Percentiles rank a stretch among this genome's conserved stretches.
These are phyloP conservation scores for Xylaria sp. DNA, from an alignment of 2,329 filamentous ascomycete species.

Conservation along the genomic window DNA sequence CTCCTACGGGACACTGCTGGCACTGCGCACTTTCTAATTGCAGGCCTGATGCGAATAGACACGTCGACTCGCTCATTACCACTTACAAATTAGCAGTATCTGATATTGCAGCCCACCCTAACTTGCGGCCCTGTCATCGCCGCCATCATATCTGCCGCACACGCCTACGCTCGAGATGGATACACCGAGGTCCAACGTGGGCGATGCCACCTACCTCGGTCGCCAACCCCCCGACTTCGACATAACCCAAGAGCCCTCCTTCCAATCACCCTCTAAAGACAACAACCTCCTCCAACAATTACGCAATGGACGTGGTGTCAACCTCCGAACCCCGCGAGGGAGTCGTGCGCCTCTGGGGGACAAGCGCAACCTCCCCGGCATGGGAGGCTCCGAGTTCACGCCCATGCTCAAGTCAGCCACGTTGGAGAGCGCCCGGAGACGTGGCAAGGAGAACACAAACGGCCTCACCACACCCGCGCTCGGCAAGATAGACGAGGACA, in stretches of 20 bases:
- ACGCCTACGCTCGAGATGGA: slow-evolving; percentile 62
- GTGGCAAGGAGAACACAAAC: slow-evolving; percentile 71
- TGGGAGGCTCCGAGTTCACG: slow-evolving; percentile 85
- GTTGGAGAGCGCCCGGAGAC: slow-evolving; percentile 74
- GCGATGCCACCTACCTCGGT: slow-evolving; percentile 84
- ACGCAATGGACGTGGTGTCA: slow-evolving; percentile 71
- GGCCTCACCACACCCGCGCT: slow-evolving; percentile 75
- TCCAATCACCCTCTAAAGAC: slow-evolving; percentile 81
- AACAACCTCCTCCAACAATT: slow-evolving; percentile 81
- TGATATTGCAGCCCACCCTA: slow-evolving; percentile 25
- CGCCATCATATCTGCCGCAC: slow-evolving; percentile 26
- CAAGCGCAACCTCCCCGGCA: slow-evolving; percentile 74
- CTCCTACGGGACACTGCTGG: slow-evolving; percentile 7
- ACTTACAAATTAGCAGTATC: slow-evolving; percentile 22
- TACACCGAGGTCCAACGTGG: slow-evolving; percentile 85
- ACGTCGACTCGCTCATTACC: background rate
- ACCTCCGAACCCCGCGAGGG: slow-evolving; percentile 78
- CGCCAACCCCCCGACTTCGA: slow-evolving; percentile 77
- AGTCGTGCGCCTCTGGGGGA: slow-evolving; percentile 75
- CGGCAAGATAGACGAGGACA: slow-evolving; percentile 74
- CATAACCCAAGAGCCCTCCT: slow-evolving; percentile 87
- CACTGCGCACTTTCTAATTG: background rate
- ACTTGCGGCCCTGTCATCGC: slow-evolving; percentile 15
- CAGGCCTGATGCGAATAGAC: background rate
- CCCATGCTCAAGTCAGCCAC: slow-evolving; percentile 87